Evolutionary conservation across 2,329 filamentous ascomycete genomes (phyloP), one percentile per base, ranked within the genome.

Genomic region (Calonectria henricotiae): DNA sequence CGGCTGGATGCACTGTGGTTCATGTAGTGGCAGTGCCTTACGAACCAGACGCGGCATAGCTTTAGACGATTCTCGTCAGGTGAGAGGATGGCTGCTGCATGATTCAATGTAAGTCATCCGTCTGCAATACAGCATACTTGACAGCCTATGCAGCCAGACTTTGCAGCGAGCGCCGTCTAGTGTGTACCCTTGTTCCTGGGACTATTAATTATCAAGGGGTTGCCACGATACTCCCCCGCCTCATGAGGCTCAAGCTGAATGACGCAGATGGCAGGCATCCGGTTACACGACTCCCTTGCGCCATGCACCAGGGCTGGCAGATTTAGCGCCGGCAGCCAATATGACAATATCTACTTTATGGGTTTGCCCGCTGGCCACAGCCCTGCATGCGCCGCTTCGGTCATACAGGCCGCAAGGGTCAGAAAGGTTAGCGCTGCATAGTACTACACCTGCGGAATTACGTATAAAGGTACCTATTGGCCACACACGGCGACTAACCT

Each of bases 301-400:
- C 12, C 35, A 39, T 58, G 51, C 51, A 39, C 32, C 51, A 39
- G 51, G 51, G 32, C 51, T 39, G 51, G 51, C 51, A 58, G 51
- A 58, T 27, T 58, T 58, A 58, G 51, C 51, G 51, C 51, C 51
- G 51, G 51, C 51, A 58, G 35, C 51, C 51, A 58, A 32, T 37
- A 37, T 32, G 20, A 58, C 51, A 20, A 58, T 32, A 58, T 58
- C 51, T 58, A n/a, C 51, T 25, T 58, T n/a, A 58, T 58, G 51
- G 51, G 51, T 58, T 58, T 58, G 35, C 51, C 51, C 20, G 51
- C 51, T 37, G 32, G 43, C 23, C 51, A 30, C 35, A 58, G 20
- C 35, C 51, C 15, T 51, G 23, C 51, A 39, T 58, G 51, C 51
- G 51, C 51, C 51, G 51, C 51, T 58, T 58, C 35, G 51, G 51